phyloP scores from a whole-genome alignment of 306 rosid species.

The Prosopis cineraria region DNA sequence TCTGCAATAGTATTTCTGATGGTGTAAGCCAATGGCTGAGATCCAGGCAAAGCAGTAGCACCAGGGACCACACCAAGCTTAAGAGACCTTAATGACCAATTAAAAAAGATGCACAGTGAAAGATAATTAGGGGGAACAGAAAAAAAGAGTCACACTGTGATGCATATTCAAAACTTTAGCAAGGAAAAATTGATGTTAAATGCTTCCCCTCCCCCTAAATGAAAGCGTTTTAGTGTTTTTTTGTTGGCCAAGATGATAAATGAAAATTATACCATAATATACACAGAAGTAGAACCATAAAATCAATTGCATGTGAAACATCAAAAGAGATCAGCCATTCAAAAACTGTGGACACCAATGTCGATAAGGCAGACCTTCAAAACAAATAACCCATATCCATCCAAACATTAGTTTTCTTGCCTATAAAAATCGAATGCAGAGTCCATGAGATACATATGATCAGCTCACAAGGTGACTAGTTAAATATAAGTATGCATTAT shows the following conservation, averaged over 20 bases:
- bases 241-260: not conserved
- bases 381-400: conserved; percentile 3
- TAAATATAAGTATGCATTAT: not conserved
- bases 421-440: not conserved
- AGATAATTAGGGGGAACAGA: not conserved
- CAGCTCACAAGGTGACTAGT: not conserved
- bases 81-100: conserved; percentile 66
- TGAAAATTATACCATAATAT: not conserved
- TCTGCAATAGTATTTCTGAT: conserved; percentile 65
- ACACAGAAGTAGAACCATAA: conserved; percentile 7
- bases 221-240: not conserved
- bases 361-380: conserved; percentile 1
- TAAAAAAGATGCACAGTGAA: conserved; percentile 1
- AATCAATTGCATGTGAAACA: not conserved
- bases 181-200: not conserved
- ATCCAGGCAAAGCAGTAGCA: conserved; percentile 54
- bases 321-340: not conserved
- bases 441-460: not conserved
- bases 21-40: conserved; percentile 68
- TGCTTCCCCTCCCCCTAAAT: too few relatives aligned
- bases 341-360: not conserved
- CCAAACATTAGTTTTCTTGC: not conserved
- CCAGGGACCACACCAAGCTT: conserved; percentile 85
- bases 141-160: conserved; percentile 4
- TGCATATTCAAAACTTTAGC: conserved; percentile 13